Evolutionary conservation across 192 early-diverging fungal genomes (phyloP).

Genomic region (Podila horticola): DNA sequence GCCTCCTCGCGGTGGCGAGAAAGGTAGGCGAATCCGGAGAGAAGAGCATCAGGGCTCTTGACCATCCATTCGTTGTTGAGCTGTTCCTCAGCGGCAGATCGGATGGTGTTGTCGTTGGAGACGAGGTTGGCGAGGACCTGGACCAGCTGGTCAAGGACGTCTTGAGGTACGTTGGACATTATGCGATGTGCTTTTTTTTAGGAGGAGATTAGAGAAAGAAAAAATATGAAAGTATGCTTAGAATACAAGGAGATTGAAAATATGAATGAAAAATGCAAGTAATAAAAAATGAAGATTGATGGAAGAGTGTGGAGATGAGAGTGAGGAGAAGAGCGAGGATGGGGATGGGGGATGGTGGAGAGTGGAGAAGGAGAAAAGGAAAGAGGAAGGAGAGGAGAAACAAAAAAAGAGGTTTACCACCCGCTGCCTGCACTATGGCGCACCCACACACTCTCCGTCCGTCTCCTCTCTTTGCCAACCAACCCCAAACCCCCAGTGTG

Average conservation of each 20-base stretch:
- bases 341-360: too few relatives aligned
- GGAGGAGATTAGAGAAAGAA: not conserved
- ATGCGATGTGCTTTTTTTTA: conserved; percentile 22
- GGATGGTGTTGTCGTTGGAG: conserved; percentile 63
- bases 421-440: too few relatives aligned
- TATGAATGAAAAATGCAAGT: not conserved
- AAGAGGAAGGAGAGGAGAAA: too few relatives aligned
- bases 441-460: too few relatives aligned
- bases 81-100: conserved; percentile 63
- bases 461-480: too few relatives aligned
- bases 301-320: too few relatives aligned
- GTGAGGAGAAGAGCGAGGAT: not conserved
- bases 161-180: conserved; percentile 54
- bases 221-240: not conserved
- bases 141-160: conserved; percentile 62
- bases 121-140: conserved; percentile 62
- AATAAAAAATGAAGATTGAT: too few relatives aligned
- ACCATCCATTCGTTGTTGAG: conserved; percentile 71
- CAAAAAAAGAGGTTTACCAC: too few relatives aligned
- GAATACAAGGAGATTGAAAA: conserved; percentile 4
- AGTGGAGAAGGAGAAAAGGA: too few relatives aligned
- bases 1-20: conserved; percentile 54
- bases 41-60: conserved; percentile 62
- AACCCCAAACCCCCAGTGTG: too few relatives aligned
- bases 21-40: conserved; percentile 65